Evolutionary conservation across 208 protist species (phyloP).

Genomic region (Lotmaria passim): DNA sequence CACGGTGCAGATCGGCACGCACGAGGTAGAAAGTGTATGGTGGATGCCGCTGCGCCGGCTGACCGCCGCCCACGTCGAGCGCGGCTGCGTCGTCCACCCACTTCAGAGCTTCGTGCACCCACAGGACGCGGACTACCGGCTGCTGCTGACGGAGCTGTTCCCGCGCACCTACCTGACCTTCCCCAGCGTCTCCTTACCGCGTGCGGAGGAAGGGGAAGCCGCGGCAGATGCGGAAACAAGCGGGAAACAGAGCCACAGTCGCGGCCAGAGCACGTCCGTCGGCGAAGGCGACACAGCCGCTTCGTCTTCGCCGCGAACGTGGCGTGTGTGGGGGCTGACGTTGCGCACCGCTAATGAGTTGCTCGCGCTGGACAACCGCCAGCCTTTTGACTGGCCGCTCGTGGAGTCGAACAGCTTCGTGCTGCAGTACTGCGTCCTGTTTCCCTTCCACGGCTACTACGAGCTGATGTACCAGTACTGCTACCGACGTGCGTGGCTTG

Average conservation of each 20-base stretch:
- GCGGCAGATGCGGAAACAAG: too few species aligned
- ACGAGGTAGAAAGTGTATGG: slow-evolving; percentile 62
- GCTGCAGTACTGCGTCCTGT: slow-evolving; percentile 53
- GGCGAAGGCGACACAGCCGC: background rate
- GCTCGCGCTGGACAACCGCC: slow-evolving; percentile 53
- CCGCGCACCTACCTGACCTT: slow-evolving; percentile 55
- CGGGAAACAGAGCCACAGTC: too few species aligned
- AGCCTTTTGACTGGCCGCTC: slow-evolving; percentile 71
- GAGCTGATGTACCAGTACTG: slow-evolving; percentile 53
- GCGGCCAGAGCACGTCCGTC: too few species aligned
- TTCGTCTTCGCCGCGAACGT: slow-evolving; percentile 16
- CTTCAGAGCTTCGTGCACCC: slow-evolving; percentile 52
- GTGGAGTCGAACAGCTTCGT: slow-evolving; percentile 56
- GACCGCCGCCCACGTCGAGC: slow-evolving; percentile 26
- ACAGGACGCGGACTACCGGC: slow-evolving; percentile 45
- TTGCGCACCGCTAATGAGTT: slow-evolving; percentile 66
- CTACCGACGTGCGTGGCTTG: slow-evolving; percentile 35
- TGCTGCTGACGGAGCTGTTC: slow-evolving; percentile 61
- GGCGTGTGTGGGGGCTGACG: slow-evolving; percentile 74
- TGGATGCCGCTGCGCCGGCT: slow-evolving; percentile 69
- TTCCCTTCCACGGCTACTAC: slow-evolving; percentile 76
- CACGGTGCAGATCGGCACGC: slow-evolving; percentile 44
- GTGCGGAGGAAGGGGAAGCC: background rate
- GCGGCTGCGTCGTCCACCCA: slow-evolving; percentile 52
- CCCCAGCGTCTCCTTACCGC: slow-evolving; percentile 45